A percentile compares a stretch with the other conserved stretches of the same genome.
These are phyloP conservation scores for Diddensiella transvaalensis DNA, from an alignment of 805 yeast genomes.

Conservation along the genomic window DNA sequence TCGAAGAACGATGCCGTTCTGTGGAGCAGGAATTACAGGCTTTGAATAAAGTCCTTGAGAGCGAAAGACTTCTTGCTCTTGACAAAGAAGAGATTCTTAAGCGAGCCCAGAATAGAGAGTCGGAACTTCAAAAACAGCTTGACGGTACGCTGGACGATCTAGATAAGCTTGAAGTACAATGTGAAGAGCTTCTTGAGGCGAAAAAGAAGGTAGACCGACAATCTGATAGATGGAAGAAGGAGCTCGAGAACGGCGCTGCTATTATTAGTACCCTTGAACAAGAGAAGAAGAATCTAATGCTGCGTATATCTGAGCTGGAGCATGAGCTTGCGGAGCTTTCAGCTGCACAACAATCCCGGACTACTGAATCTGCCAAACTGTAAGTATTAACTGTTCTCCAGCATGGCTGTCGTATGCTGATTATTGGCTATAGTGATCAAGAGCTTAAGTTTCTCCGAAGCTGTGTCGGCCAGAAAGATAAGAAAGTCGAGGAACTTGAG, in stretches of 20 bases:
- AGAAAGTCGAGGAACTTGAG: slow-evolving; percentile 28
- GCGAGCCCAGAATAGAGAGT: slow-evolving; percentile 42
- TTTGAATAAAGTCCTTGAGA: slow-evolving; percentile 35
- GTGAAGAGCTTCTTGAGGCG: slow-evolving; percentile 32
- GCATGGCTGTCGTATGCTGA: background rate
- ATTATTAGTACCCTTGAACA: slow-evolving; percentile 35
- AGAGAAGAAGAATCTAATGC: slow-evolving; percentile 32
- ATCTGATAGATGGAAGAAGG: slow-evolving; percentile 32
- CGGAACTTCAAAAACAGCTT: slow-evolving; percentile 32
- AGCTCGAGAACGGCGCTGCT: slow-evolving; percentile 35
- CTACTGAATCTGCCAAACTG: slow-evolving; percentile 19
- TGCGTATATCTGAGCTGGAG: slow-evolving; percentile 35
- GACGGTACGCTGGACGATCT: slow-evolving; percentile 31
- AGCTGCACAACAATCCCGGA: slow-evolving; percentile 20
- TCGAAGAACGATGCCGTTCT: slow-evolving; percentile 25
- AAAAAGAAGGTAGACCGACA: slow-evolving; percentile 34
- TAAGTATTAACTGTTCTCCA: no score
- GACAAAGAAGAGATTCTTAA: slow-evolving; percentile 48
- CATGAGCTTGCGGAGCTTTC: slow-evolving; percentile 23
- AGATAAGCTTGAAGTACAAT: slow-evolving; percentile 30
- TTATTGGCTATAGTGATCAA: slow-evolving; percentile 17
- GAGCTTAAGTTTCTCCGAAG: slow-evolving; percentile 24
- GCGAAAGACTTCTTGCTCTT: slow-evolving; percentile 42
- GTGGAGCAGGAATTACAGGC: slow-evolving; percentile 29
- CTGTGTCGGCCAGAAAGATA: slow-evolving; percentile 29